Base-by-base conservation (phyloP, 192 early-diverging fungal genomes). In the Rhizoclosmatium globosum region DNA sequence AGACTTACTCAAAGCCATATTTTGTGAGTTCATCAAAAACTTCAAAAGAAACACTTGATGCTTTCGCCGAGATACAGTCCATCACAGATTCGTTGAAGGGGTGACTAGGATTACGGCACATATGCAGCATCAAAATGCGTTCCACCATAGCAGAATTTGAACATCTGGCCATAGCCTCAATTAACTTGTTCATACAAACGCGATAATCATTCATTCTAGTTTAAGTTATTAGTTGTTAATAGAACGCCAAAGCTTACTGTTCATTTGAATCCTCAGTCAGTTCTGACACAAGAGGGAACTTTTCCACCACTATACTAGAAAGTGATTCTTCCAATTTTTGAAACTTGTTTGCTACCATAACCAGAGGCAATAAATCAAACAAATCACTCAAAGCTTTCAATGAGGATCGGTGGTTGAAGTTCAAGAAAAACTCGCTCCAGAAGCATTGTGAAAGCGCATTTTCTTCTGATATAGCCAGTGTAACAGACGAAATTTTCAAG, bases 21-120 rank as follows among this genome's bases (percentile, higher is more conserved):
- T 53, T 45, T n/a, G 2, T 42, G 3, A 75, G 46, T 23, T 81
- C 79, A 45, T 19, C 4, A 67, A 81, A 58, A 42, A 68, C 41
- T 9, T 42, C 50, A 7, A 43, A 2, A 2, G 60, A 9, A 4
- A 81, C 38, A 19, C 43, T 47, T 2, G 60, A n/a, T 3, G 60
- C 66, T 47, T 65, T 74, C 13, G 17, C 58, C 19, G 61, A 59
- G n/a, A 81, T 3, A 9, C 64, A 2, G 3, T 72, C 39, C n/a
- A 61, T 56, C 21, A 85, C 67, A 1, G 42, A 4, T 9, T 11
- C 66, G 2, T 81, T 82, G 50, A 77, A 82, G 4, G 83, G 64
- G 64, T 92, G 88, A 4, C 89, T 82, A 2, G 81, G 71, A 41
- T 91, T 87, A 44, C 88, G 83, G 48, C 91, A 86, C 19, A 92